These are phyloP conservation scores for Usnea hakonensis DNA, from an alignment of 495 filamentous ascomycete species.

Conservation along the genomic window DNA sequence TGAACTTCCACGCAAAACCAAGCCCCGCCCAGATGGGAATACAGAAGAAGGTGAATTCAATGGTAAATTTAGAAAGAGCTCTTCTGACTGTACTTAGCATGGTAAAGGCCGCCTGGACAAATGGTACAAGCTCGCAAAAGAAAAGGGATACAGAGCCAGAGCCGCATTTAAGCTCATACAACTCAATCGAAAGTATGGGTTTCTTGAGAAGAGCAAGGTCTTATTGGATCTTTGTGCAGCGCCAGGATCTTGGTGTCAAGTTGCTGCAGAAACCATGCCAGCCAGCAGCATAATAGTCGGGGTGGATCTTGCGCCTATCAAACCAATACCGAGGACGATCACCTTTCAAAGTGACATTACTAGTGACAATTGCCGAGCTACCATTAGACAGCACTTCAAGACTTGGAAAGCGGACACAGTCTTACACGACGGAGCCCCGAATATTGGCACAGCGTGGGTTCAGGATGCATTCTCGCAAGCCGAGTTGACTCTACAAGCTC, in stretches of 20 bases:
- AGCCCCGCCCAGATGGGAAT: conserved; percentile 63
- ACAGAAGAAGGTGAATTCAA: conserved; percentile 72
- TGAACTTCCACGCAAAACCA: too few species aligned
- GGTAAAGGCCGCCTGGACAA: conserved; percentile 99
- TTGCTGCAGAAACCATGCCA: conserved; percentile 92
- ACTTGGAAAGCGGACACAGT: conserved; percentile 96
- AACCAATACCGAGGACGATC: conserved; percentile 85
- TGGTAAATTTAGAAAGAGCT: conserved; percentile 16
- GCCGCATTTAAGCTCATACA: conserved; percentile 98
- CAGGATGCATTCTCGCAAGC: conserved; percentile 98
- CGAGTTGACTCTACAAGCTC: conserved; percentile 80
- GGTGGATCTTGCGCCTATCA: conserved; percentile 93
- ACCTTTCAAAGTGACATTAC: conserved; percentile 98
- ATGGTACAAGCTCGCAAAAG: conserved; percentile 93
- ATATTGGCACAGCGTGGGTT: conserved; percentile 96
- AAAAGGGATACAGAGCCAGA: conserved; percentile 94
- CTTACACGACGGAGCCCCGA: conserved; percentile 96
- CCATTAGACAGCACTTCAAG: conserved; percentile 82
- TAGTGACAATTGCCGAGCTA: conserved; percentile 92
- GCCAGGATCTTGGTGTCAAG: conserved; percentile 98
- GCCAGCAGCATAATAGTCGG: conserved; percentile 82
- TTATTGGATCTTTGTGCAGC: conserved; percentile 95
- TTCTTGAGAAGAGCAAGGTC: conserved; percentile 93
- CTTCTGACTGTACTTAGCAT: conserved; percentile 44
- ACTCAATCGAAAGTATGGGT: conserved; percentile 97